A percentile compares a stretch with the other conserved stretches of the same genome.
phyloP scores from a whole-genome alignment of 2,329 filamentous ascomycete species.

The Fusarium subglutinans region DNA sequence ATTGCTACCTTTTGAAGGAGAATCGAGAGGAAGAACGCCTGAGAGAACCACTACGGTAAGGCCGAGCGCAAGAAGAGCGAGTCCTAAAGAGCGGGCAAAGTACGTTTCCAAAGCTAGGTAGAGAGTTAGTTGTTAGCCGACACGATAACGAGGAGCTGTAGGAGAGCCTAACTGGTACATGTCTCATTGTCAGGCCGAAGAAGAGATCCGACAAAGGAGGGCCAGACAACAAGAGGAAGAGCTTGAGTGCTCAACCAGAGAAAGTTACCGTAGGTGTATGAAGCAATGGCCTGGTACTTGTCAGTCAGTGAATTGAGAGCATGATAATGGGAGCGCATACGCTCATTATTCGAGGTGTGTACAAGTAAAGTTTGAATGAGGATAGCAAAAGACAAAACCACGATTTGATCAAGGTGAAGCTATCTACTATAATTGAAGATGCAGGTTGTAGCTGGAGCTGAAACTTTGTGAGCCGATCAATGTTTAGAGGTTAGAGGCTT shows the following conservation, averaged over 20 bases:
- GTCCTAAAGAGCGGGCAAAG: conserved; percentile 75
- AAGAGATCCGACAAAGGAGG: conserved; percentile 57
- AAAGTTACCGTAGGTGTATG: conserved; percentile 61
- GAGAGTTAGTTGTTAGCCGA: conserved; percentile 20
- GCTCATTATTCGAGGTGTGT: conserved; percentile 24
- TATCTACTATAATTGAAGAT: not conserved
- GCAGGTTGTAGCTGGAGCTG: not conserved
- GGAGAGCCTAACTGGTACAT: conserved; percentile 43
- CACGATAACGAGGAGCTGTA: not conserved
- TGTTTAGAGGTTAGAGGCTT: not conserved
- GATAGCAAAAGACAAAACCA: not conserved
- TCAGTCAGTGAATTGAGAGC: not conserved
- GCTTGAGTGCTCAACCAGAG: conserved; percentile 62
- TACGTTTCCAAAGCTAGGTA: conserved; percentile 71
- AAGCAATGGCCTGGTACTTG: conserved; percentile 55
- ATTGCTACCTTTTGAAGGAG: conserved; percentile 52
- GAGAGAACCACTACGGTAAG: conserved; percentile 73
- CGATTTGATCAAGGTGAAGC: not conserved
- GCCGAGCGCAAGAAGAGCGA: conserved; percentile 72
- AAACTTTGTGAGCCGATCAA: not conserved
- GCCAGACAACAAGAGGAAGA: conserved; percentile 58
- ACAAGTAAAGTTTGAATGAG: not conserved
- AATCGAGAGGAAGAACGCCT: conserved; percentile 73
- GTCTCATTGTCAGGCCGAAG: conserved; percentile 48
- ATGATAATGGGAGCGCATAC: conserved; percentile 10